These are phyloP conservation scores for Diospyros lotus DNA, from an alignment of 148 eudicot species.

Conservation along the genomic window DNA sequence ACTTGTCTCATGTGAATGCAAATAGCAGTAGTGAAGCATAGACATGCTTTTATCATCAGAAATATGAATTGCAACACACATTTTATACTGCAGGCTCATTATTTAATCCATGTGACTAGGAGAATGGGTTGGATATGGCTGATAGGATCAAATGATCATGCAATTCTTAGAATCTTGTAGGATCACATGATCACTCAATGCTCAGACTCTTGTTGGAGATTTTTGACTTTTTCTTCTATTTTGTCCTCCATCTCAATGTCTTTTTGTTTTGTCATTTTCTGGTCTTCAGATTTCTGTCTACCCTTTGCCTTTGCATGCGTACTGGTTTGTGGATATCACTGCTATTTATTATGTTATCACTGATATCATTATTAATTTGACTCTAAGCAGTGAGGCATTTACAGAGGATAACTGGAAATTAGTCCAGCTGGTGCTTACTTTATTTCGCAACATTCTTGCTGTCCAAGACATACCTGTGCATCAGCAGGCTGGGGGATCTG, in stretches of 20 bases:
- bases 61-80: background rate
- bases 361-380: slow-evolving; percentile 8
- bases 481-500: slow-evolving; percentile 61
- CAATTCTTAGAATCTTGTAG: background rate
- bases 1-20: background rate
- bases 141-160: background rate
- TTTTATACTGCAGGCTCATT: background rate
- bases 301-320: background rate
- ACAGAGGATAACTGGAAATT: slow-evolving; percentile 97
- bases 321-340: background rate
- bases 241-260: too few species aligned
- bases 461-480: slow-evolving; percentile 70
- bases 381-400: slow-evolving; percentile 55
- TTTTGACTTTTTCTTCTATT: background rate
- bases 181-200: too few species aligned
- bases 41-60: slow-evolving; percentile 1
- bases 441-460: slow-evolving; percentile 83
- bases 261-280: background rate
- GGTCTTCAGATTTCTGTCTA: background rate
- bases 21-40: background rate
- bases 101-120: background rate
- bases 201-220: too few species aligned
- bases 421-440: slow-evolving; percentile 84
- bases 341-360: background rate
- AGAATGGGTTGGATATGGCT: background rate